Conservation (phyloP, 139 green algal species). For the Coccomyxa sp. region DNA sequence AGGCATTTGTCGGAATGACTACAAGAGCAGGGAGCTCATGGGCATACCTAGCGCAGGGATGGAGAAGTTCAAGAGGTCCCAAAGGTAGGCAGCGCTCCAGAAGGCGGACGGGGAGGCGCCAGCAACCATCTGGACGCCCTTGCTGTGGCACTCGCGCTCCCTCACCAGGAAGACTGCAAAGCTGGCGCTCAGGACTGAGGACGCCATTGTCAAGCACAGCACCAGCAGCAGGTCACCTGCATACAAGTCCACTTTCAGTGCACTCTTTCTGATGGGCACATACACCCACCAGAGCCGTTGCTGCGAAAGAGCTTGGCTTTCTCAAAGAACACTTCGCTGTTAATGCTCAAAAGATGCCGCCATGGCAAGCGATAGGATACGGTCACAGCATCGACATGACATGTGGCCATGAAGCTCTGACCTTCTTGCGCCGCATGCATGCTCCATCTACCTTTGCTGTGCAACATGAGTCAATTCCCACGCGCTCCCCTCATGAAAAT, state of each 20-base stretch:
- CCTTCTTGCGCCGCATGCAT: no score
- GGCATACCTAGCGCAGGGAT: conserved; percentile 33
- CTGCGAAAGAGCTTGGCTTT: no score
- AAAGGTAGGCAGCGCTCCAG: conserved; percentile 55
- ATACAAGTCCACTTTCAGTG: background rate
- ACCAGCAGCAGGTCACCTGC: conserved; percentile 57
- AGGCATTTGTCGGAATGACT: no score
- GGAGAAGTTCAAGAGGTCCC: conserved; percentile 45
- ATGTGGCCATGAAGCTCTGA: no score
- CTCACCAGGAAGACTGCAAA: conserved; percentile 65
- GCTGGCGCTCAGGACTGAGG: conserved; percentile 46
- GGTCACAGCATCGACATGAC: no score
- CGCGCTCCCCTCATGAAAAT: no score
- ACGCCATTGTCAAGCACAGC: conserved; percentile 63
- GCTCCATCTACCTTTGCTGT: no score
- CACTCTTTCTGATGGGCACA: background rate
- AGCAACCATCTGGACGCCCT: conserved; percentile 55
- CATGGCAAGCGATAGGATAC: no score
- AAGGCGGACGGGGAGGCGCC: conserved; percentile 47
- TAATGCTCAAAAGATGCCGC: no score
- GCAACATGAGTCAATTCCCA: no score
- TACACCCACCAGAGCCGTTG: no score
- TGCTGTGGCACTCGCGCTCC: conserved; percentile 52
- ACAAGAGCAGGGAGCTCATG: background rate
- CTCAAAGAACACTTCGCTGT: no score